phyloP scores from a whole-genome alignment of 2,329 filamentous ascomycete genomes.

The Arthrobotrys megalospora region DNA sequence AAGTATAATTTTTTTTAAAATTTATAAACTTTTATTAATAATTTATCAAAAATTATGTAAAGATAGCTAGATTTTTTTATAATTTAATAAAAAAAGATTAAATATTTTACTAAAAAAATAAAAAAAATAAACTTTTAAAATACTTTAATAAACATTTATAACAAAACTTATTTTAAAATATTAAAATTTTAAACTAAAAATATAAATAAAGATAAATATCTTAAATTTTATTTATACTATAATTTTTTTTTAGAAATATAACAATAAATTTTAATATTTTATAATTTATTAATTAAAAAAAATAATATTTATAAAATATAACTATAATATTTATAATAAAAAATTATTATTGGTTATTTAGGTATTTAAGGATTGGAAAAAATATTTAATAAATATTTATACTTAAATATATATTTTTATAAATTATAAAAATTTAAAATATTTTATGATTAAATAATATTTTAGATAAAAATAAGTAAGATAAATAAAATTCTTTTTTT shows the following conservation, averaged over 20 bases:
- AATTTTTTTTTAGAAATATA: too few relatives aligned
- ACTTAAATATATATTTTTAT: slow-evolving; percentile 23
- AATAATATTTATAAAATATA: slow-evolving; percentile 16
- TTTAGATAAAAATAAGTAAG: slow-evolving; percentile 18
- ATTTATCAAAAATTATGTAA: slow-evolving; percentile 21
- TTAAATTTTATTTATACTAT: not conserved
- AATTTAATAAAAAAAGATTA: slow-evolving; percentile 4
- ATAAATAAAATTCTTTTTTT: not conserved
- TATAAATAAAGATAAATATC: slow-evolving; percentile 2
- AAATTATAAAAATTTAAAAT: slow-evolving; percentile 3
- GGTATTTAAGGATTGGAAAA: slow-evolving; percentile 55
- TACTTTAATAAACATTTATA: not conserved
- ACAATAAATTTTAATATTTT: slow-evolving; percentile 37
- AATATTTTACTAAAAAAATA: slow-evolving; percentile 9
- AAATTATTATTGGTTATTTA: slow-evolving; percentile 40
- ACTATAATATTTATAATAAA: slow-evolving; percentile 56
- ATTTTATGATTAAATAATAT: slow-evolving; percentile 4
- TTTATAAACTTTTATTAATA: slow-evolving; percentile 12
- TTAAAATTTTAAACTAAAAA: not conserved
- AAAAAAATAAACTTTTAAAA: not conserved
- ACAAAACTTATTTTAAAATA: not conserved
- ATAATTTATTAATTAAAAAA: slow-evolving; percentile 45
- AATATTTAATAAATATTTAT: slow-evolving; percentile 16
- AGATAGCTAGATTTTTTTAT: too few relatives aligned
- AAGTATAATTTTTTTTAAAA: slow-evolving; percentile 10